phyloP scores from a whole-genome alignment of 805 yeast genomes.

The Ogataea haglerorum region DNA sequence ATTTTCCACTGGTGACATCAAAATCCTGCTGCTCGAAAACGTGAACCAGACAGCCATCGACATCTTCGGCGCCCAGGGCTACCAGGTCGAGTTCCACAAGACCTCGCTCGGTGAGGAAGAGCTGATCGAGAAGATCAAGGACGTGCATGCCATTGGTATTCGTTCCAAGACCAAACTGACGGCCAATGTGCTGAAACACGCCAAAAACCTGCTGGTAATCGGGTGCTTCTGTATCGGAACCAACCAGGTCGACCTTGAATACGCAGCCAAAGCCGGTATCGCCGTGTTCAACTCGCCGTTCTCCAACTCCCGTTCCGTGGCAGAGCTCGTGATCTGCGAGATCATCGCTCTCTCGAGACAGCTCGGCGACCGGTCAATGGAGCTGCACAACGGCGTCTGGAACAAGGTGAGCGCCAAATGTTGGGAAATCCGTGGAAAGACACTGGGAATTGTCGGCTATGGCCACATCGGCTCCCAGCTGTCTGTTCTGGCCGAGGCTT shows the following conservation, averaged over 20 bases:
- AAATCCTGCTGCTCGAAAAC: constrained; percentile 85
- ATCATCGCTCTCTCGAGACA: constrained; percentile 93
- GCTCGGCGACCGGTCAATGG: constrained; percentile 93
- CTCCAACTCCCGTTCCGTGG: constrained; percentile 97
- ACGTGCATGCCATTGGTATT: constrained; percentile 96
- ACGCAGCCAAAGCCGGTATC: constrained; percentile 88
- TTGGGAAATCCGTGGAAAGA: constrained; percentile 99
- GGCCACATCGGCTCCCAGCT: constrained; percentile 98
- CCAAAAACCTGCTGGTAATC: constrained; percentile 82
- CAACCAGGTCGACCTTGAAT: constrained; percentile 91
- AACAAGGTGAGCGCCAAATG: constrained; percentile 92
- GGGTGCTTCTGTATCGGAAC: constrained; percentile 99
- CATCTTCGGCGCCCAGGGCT: constrained; percentile 84
- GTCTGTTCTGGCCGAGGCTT: constrained; percentile 92
- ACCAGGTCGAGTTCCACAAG: constrained; percentile 93
- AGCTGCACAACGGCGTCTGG: constrained; percentile 96
- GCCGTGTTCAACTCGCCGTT: constrained; percentile 93
- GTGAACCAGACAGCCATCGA: constrained; percentile 90
- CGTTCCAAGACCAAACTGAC: constrained; percentile 94
- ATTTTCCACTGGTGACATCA: constrained; percentile 91
- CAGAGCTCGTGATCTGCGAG: constrained; percentile 95
- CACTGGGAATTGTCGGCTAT: constrained; percentile 94
- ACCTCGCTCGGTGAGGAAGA: constrained; percentile 88
- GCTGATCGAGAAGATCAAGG: constrained; percentile 87
- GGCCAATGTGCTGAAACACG: constrained; percentile 73